Percentiles rank a stretch among this genome's conserved stretches.
These are phyloP conservation scores for Syzygium grande DNA, from an alignment of 345 rosid genomes.

Conservation along the genomic window DNA sequence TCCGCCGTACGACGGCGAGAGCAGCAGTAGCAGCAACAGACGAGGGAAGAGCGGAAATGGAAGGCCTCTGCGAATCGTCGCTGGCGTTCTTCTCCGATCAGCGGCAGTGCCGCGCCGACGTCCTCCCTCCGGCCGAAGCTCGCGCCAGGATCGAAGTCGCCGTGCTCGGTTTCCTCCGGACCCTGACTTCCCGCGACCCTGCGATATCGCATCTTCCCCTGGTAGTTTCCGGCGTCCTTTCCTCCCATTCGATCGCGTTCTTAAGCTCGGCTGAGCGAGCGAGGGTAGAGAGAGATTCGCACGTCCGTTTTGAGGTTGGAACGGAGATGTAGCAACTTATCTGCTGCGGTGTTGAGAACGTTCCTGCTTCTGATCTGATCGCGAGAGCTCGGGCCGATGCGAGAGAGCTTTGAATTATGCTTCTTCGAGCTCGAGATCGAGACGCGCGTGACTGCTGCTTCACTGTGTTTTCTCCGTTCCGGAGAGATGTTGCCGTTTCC, in stretches of 20 bases:
- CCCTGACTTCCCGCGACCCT: slow-evolving; percentile 52
- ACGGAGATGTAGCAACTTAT: not conserved
- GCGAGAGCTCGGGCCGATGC: not conserved
- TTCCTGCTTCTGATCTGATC: not conserved
- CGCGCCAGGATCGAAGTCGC: slow-evolving; percentile 84
- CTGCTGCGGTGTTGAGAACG: not conserved
- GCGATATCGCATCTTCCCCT: slow-evolving; percentile 60
- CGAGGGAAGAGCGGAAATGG: slow-evolving; percentile 8
- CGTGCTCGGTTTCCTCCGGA: slow-evolving; percentile 60
- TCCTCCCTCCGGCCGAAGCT: slow-evolving; percentile 60
- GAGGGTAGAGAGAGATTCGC: not conserved
- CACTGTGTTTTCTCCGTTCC: not conserved
- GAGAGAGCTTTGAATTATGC: not conserved
- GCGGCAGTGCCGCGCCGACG: slow-evolving; percentile 65
- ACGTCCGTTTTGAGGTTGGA: not conserved
- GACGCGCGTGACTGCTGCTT: not conserved
- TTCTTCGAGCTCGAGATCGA: not conserved
- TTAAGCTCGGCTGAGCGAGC: not conserved
- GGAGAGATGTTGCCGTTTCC: not conserved
- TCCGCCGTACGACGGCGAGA: not conserved
- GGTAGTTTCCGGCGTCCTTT: slow-evolving; percentile 15
- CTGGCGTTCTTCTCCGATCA: slow-evolving; percentile 83
- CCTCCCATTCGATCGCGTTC: not conserved
- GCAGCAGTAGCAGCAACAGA: too few relatives aligned
- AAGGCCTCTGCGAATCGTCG: slow-evolving; percentile 26